These are phyloP conservation scores for Quercus tomentella DNA, from an alignment of 331 rosid genomes.

Conservation along the genomic window DNA sequence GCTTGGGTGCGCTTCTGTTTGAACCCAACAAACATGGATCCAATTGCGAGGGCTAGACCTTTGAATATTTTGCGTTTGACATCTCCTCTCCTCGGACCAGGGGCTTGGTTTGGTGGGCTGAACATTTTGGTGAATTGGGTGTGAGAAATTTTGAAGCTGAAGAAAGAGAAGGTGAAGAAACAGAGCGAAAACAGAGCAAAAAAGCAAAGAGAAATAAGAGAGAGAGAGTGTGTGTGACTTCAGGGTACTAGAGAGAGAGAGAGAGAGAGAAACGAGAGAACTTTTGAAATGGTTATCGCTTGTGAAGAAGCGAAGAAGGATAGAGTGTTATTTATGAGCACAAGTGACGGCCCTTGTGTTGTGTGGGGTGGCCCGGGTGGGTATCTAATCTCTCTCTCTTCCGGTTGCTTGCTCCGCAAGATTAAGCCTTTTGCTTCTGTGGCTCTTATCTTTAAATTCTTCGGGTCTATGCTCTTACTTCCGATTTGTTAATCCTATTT, in stretches of 20 bases:
- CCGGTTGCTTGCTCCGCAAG: too few species aligned
- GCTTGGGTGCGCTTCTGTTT: background rate
- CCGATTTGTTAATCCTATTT: too few species aligned
- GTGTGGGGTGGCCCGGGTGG: too few species aligned
- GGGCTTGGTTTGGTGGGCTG: background rate
- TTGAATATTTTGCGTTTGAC: constrained; percentile 25
- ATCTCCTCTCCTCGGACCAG: constrained; percentile 22
- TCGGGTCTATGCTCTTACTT: too few species aligned
- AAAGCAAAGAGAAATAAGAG: background rate
- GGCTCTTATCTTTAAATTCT: too few species aligned
- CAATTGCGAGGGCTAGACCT: constrained; percentile 5
- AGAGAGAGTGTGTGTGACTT: background rate
- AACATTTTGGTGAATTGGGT: background rate
- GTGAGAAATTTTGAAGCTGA: background rate
- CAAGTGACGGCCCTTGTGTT: fast-evolving
- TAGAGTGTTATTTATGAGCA: too few species aligned
- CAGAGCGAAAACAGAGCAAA: background rate
- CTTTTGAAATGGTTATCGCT: too few species aligned
- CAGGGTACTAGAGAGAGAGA: background rate
- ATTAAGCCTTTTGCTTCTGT: too few species aligned
- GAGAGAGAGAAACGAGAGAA: background rate
- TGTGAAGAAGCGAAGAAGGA: too few species aligned
- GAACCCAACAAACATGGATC: background rate
- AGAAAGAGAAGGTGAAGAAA: background rate
- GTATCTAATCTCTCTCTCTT: too few species aligned